These are phyloP conservation scores for Penicillium sp. DNA, from an alignment of 2,329 filamentous ascomycete species.

Conservation along the genomic window DNA sequence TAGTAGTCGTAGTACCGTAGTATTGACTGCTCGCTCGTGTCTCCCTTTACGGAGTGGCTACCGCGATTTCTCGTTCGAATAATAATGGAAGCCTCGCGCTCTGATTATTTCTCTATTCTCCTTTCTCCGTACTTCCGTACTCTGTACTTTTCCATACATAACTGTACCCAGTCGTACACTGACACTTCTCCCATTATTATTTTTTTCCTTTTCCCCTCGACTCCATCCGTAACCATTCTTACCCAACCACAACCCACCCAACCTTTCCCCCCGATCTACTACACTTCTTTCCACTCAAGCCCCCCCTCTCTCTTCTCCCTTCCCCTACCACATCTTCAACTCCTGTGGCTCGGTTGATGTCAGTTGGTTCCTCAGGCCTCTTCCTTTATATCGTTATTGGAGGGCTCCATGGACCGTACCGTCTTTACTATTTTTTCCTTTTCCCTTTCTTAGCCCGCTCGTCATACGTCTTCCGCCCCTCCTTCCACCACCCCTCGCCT, in stretches of 20 bases:
- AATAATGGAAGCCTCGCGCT: neutral
- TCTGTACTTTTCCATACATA: neutral
- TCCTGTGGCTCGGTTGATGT: slow-evolving; percentile 28
- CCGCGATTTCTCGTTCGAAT: neutral
- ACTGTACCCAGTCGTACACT: neutral
- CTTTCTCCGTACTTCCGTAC: neutral
- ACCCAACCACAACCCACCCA: slow-evolving; percentile 2
- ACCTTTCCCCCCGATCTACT: slow-evolving; percentile 2
- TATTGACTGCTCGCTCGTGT: neutral
- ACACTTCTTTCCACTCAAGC: neutral
- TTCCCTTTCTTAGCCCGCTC: slow-evolving; percentile 28
- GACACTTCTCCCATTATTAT: neutral
- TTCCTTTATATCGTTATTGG: slow-evolving; percentile 27
- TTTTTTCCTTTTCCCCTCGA: neutral
- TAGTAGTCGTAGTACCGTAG: neutral
- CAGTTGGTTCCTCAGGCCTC: slow-evolving; percentile 18
- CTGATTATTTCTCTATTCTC: slow-evolving; percentile 5
- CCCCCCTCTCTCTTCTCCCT: slow-evolving; percentile 4
- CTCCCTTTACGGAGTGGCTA: neutral
- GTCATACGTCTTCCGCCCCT: slow-evolving; percentile 29
- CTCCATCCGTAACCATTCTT: neutral
- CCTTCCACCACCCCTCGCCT: slow-evolving; percentile 27
- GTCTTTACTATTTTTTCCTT: slow-evolving; percentile 22
- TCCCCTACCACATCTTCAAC: slow-evolving; percentile 8
- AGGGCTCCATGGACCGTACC: slow-evolving; percentile 28